A percentile compares a stretch with the other conserved stretches of the same genome.
phyloP scores from a whole-genome alignment of 768 basidiomycete species.

The Brasilioporus rufonigricans region DNA sequence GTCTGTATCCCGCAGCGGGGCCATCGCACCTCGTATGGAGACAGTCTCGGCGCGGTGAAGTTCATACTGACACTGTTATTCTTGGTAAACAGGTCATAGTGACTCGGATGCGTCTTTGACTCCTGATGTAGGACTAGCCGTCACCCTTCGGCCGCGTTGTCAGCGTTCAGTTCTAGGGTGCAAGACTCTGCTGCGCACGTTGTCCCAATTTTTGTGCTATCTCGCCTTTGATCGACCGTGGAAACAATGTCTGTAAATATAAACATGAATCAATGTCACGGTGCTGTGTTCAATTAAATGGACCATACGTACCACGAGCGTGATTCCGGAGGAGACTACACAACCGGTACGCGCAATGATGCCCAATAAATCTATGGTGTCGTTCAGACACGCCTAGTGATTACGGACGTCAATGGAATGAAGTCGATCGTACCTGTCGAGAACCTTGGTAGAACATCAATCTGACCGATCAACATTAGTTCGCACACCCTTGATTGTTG shows the following conservation, averaged over 20 bases:
- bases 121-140: constrained; percentile 3
- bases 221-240: constrained; percentile 69
- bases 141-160: not conserved
- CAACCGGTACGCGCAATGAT: too few species aligned
- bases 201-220: constrained; percentile 39
- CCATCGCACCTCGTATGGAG: constrained; percentile 32
- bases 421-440: too few species aligned
- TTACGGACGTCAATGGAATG: too few species aligned
- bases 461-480: too few species aligned
- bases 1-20: not conserved
- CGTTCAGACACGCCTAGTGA: too few species aligned
- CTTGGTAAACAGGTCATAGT: not conserved
- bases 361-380: too few species aligned
- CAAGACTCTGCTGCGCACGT: constrained; percentile 15
- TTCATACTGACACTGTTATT: not conserved
- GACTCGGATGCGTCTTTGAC: too few species aligned
- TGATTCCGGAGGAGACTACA: constrained; percentile 67
- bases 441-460: too few species aligned
- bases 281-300: not conserved
- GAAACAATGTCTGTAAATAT: constrained; percentile 72
- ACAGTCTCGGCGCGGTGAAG: constrained; percentile 1
- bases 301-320: constrained; percentile 52
- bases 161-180: not conserved
- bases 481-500: too few species aligned
- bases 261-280: not conserved